Evolutionary conservation across 306 rosid genomes (phyloP), one percentile per base, ranked within the genome.

Genomic region (Chamaecrista fasciculata): DNA sequence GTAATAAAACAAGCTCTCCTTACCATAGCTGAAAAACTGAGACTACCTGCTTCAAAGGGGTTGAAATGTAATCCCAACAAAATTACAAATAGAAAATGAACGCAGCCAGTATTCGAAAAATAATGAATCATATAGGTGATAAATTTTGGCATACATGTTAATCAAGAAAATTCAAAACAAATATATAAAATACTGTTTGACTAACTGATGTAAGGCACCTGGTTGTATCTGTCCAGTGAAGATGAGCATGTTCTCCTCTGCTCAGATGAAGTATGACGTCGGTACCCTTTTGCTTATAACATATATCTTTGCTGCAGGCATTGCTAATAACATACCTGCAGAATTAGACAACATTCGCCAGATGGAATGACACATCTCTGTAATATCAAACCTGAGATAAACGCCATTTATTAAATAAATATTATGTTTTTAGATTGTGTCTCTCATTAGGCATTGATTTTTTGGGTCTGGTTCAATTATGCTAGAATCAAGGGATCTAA

Each of bases 251-350:
- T 66, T 83, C 84, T 53, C 96, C 90, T 8, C 66, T 55, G 56
- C 86, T 79, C 79, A 93, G 75, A 71, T 68, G 83, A 73, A 83
- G 85, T 33, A 79, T 53, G 50, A 56, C 67, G 15, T 93, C 89
- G 33, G 93, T 90, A 56, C 97, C 98, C 72, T 90, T 93, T 75
- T 93, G 98, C 82, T 85, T 90, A 68, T 81, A 93, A 76, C 83
- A 72, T 33, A 93, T 70, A 80, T 90, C 91, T 82, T 76, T 88
- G 77, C 90, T 80, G 86, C 98, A 93, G 49, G 98, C 97, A 70
- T 93, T 93, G 81, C 97, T 86, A 73, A 93, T 93, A 67, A 93
- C 86, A 71, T 79, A 93, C 80, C 98, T 93, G 92, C 79, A 83
- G 59, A 42, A 62, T 31, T 66, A 82, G 67, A 68, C 74, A 72